These are phyloP conservation scores for Microthlaspi erraticum DNA, from an alignment of 345 rosid genomes.

Conservation along the genomic window DNA sequence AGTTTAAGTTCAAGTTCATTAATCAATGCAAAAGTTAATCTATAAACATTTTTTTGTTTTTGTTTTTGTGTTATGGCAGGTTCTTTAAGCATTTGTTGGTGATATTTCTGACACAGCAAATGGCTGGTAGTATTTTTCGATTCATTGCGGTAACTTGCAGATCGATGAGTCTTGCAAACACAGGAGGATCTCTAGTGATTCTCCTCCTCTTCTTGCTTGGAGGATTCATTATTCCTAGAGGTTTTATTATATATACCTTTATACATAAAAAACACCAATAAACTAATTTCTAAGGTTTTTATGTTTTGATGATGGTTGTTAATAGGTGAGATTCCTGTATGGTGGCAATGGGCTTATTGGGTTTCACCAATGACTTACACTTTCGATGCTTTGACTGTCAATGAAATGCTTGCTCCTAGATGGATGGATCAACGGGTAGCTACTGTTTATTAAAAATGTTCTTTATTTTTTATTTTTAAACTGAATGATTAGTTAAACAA, in stretches of 20 bases:
- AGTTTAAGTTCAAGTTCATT: not conserved
- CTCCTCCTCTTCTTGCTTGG: slow-evolving; percentile 81
- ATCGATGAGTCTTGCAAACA: slow-evolving; percentile 80
- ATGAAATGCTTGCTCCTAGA: slow-evolving; percentile 79
- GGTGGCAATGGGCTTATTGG: slow-evolving; percentile 98
- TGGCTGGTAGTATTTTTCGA: slow-evolving; percentile 79
- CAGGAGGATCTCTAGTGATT: slow-evolving; percentile 74
- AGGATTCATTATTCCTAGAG: slow-evolving; percentile 78
- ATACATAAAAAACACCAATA: not conserved
- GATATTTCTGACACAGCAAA: slow-evolving; percentile 76
- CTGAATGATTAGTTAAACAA: not conserved
- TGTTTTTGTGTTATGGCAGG: slow-evolving; percentile 47
- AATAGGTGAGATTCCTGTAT: slow-evolving; percentile 69
- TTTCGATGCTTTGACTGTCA: slow-evolving; percentile 68
- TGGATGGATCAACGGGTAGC: slow-evolving; percentile 75
- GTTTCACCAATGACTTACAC: slow-evolving; percentile 81
- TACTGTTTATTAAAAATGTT: not conserved
- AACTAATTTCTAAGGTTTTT: not conserved
- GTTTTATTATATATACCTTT: slow-evolving; percentile 40
- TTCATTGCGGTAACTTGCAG: slow-evolving; percentile 72
- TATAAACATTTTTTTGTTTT: not conserved
- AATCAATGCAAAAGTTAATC: not conserved
- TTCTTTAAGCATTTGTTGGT: slow-evolving; percentile 78
- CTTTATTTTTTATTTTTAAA: not conserved
- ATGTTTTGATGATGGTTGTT: slow-evolving; percentile 11